Evolutionary conservation across 768 basidiomycete genomes (phyloP).

Genomic region (Tulasnella sp.): DNA sequence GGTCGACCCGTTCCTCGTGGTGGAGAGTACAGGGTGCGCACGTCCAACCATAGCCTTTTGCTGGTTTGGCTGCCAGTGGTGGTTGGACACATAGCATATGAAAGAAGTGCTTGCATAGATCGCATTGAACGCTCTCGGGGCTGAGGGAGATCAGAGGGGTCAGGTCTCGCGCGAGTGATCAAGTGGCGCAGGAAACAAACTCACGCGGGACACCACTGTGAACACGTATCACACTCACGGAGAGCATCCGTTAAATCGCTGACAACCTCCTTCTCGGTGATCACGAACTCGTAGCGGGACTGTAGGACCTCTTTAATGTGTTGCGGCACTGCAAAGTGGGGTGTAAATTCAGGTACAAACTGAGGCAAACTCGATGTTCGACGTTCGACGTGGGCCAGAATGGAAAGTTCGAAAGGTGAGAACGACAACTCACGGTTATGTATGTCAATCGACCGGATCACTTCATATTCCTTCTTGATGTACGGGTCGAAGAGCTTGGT

Average conservation of each 20-base stretch:
- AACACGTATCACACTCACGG: conserved; percentile 76
- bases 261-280: conserved; percentile 87
- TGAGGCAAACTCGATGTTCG: background rate
- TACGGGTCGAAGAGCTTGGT: conserved; percentile 92
- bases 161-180: background rate
- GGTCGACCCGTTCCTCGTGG: conserved; percentile 77
- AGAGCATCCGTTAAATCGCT: conserved; percentile 78
- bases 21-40: conserved; percentile 84
- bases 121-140: conserved; percentile 76
- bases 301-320: conserved; percentile 65
- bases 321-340: conserved; percentile 48
- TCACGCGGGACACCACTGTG: conserved; percentile 79
- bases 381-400: conserved; percentile 13
- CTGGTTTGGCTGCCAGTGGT: conserved; percentile 79
- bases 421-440: conserved; percentile 61
- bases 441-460: conserved; percentile 74
- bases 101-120: conserved; percentile 84
- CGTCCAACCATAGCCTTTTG: conserved; percentile 94
- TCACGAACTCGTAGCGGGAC: conserved; percentile 84
- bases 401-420: conserved; percentile 9
- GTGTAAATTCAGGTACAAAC: background rate
- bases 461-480: conserved; percentile 96
- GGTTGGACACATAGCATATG: conserved; percentile 93
- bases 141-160: conserved; percentile 30
- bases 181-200: conserved; percentile 23